A percentile compares a stretch with the other conserved stretches of the same genome.
phyloP scores from a whole-genome alignment of 73 alveolate genomes.

The Tetrahymena thermophila region DNA sequence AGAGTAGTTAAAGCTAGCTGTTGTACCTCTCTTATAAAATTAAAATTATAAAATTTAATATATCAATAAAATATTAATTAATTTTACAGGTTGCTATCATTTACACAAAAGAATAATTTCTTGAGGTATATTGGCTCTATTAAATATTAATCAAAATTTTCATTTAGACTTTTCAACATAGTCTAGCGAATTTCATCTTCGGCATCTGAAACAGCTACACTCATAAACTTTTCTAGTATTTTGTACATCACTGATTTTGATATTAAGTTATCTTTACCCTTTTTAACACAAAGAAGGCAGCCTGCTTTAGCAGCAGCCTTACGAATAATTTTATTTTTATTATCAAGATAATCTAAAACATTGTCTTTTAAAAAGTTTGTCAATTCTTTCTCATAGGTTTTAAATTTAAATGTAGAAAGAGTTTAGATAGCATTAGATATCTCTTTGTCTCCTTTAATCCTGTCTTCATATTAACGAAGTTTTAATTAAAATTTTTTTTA shows the following conservation, averaged over 20 bases:
- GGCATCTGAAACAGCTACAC: constrained; percentile 72
- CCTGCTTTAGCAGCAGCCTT: constrained; percentile 50
- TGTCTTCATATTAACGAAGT: not conserved
- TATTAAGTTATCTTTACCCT: constrained; percentile 3
- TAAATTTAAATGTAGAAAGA: constrained; percentile 23
- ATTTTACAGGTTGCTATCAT: constrained; percentile 34
- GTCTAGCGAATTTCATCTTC: constrained; percentile 71
- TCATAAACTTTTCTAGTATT: constrained; percentile 66
- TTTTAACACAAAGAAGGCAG: constrained; percentile 26
- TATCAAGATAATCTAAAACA: constrained; percentile 23
- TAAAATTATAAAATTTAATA: not conserved
- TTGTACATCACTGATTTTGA: constrained; percentile 50
- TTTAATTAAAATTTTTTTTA: not conserved
- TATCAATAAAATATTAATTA: not conserved
- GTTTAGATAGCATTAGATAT: constrained; percentile 42
- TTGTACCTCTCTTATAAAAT: constrained; percentile 57
- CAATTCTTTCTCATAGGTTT: constrained; percentile 15
- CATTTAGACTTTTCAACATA: constrained; percentile 64
- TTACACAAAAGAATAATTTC: constrained; percentile 64
- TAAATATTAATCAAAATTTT: constrained; percentile 67
- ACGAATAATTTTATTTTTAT: constrained; percentile 25
- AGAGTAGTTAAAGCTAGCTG: constrained; percentile 63
- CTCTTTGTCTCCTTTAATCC: not conserved
- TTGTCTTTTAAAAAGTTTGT: constrained; percentile 36
- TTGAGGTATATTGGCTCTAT: constrained; percentile 54